Evolutionary conservation across 768 basidiomycete species (phyloP), one percentile per base, ranked within the genome.

Genomic region (Pleurotus platypus): DNA sequence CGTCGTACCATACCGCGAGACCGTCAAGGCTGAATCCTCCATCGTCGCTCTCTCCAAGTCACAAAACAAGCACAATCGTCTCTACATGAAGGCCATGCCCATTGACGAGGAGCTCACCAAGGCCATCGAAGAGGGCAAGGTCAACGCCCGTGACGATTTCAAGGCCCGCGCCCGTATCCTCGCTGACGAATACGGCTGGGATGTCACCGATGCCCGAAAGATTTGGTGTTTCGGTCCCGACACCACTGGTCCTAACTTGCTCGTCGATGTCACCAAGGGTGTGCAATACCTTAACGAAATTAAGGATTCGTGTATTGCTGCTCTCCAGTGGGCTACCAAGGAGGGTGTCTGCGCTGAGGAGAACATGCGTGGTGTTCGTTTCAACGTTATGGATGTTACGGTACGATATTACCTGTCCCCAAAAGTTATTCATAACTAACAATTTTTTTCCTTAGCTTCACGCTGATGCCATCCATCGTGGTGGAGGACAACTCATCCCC

Each of bases 161-260:
- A 98, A 98, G 79, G 73, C 83, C 64, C 94, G 97, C 63, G 97
- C 95, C 51, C 93, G 97, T 78, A 68, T 92, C 68, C 85, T 99
- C 63, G 97, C 97, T 60, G 97, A 99, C 71, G 94, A 98, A 63
- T 89, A 77, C 70, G 94, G 93, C 55, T 98, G 97, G 97, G 97
- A 99, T 72, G 95, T 98, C 63, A 97, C 97, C 60, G 97, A 99
- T 68, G 97, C 97, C 65, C 84, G 97, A 69, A 98, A 97, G 84
- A 98, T 99, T 70, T 99, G 97, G 97, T 93, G 92, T 76, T 99
- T 99, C 82, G 97, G 96, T 66, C 97, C 97, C 61, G 97, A 99
- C 63, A 97, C 93, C 51, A 94, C 92, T 63, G 97, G 97, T 46
- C 87, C 97, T 57, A 99, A 99, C 78, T 74, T 99, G 74, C 76